Evolutionary conservation across 176 grass and related monocot genomes (phyloP).

Genomic region (Oryza brachyantha): DNA sequence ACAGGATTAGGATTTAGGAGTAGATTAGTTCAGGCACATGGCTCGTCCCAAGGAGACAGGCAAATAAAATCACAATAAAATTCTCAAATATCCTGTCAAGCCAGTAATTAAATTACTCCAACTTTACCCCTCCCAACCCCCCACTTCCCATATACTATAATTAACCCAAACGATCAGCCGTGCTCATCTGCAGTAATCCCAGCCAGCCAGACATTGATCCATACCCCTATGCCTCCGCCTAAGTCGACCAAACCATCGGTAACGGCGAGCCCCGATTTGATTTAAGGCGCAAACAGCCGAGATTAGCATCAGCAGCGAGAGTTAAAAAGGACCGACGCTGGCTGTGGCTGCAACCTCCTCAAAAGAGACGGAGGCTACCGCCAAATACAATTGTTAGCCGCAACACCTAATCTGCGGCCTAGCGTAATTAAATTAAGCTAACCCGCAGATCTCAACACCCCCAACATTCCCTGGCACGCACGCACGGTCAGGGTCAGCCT

Average conservation of each 20-base stretch:
- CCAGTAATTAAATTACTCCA: neutral
- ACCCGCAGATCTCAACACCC: conserved; percentile 18
- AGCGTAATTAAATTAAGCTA: conserved; percentile 27
- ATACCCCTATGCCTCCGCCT: neutral
- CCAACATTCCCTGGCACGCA: conserved; percentile 36
- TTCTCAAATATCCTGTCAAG: neutral
- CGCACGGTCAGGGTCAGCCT: conserved; percentile 29
- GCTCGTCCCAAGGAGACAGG: neutral
- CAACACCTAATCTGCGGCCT: conserved; percentile 25
- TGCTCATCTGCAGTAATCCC: neutral
- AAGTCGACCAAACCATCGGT: conserved; percentile 1
- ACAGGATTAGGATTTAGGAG: neutral
- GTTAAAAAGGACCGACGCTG: neutral
- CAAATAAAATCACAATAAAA: neutral
- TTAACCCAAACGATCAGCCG: neutral
- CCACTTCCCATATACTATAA: no score
- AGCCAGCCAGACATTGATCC: neutral
- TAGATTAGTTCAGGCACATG: neutral
- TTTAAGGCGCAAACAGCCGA: neutral
- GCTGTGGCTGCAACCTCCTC: conserved; percentile 4
- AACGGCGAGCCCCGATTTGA: neutral
- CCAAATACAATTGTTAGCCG: conserved; percentile 12
- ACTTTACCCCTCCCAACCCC: neutral
- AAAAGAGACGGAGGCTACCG: conserved; percentile 35
- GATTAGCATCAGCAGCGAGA: neutral